A percentile compares a stretch with the other conserved stretches of the same genome.
Evolutionary conservation across 192 early-diverging fungal genomes (phyloP).

Genomic region (Coemansia sp.): DNA sequence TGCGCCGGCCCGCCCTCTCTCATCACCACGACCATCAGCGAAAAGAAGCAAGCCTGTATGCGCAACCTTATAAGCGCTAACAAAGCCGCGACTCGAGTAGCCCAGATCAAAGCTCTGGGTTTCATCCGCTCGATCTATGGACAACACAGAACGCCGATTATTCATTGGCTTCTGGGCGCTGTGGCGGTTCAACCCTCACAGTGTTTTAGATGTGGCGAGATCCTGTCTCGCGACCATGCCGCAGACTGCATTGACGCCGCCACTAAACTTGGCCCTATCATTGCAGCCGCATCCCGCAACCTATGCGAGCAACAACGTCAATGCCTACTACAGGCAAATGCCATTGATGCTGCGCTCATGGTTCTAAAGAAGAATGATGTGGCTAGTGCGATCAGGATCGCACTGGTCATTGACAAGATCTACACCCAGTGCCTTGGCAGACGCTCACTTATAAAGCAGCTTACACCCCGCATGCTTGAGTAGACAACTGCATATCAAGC

Average conservation of each 20-base stretch:
- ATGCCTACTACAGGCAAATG: not conserved
- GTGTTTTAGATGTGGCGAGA: not conserved
- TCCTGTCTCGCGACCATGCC: too few relatives aligned
- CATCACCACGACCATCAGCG: not conserved
- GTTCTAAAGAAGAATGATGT: too few relatives aligned
- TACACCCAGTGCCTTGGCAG: not conserved
- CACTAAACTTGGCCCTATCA: not conserved
- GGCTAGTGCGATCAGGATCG: not conserved
- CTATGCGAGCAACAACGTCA: not conserved
- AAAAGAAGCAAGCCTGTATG: not conserved
- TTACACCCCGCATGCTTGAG: too few relatives aligned
- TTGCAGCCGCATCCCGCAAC: not conserved
- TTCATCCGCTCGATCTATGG: not conserved
- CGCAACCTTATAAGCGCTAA: not conserved
- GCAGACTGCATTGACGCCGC: too few relatives aligned
- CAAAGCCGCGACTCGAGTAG: not conserved
- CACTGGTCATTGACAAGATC: not conserved
- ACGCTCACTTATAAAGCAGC: not conserved
- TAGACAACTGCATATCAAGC: too few relatives aligned
- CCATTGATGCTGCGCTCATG: not conserved
- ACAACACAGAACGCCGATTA: slow-evolving; percentile 3
- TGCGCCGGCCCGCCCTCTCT: not conserved
- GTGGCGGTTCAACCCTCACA: not conserved
- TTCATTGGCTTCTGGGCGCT: slow-evolving; percentile 3
- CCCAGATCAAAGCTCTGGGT: not conserved